phyloP scores from a whole-genome alignment of 441 rosid genomes.

The Breynia disticha region DNA sequence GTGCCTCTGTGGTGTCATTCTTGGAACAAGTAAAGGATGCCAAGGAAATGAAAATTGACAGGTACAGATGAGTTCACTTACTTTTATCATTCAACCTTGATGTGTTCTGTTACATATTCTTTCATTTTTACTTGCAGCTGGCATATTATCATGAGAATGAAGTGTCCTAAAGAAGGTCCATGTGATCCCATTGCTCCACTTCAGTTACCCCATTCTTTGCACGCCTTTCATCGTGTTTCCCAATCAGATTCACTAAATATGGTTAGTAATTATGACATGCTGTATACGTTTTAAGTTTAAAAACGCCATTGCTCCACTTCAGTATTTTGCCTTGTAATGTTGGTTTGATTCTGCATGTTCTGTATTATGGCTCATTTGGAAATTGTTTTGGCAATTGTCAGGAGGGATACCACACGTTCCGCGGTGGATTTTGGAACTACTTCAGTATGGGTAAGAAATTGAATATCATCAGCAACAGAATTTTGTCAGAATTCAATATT shows the following conservation, averaged over 20 bases:
- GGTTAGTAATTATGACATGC: conserved; percentile 23
- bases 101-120: background rate
- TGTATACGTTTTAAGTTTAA: too few relatives aligned
- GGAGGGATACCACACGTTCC: conserved; percentile 83
- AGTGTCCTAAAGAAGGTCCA: conserved; percentile 46
- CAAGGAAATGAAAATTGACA: conserved; percentile 86
- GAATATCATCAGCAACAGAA: background rate
- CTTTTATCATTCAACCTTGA: background rate
- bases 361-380: conserved; percentile 5
- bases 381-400: conserved; percentile 24
- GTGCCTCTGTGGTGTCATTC: conserved; percentile 46
- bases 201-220: conserved; percentile 91
- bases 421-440: conserved; percentile 97
- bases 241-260: conserved; percentile 49
- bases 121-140: conserved; percentile 34
- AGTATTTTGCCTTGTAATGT: too few relatives aligned
- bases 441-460: conserved; percentile 67
- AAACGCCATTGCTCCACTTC: background rate
- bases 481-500: background rate
- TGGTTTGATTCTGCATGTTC: conserved; percentile 3
- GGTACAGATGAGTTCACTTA: conserved; percentile 24
- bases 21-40: conserved; percentile 54
- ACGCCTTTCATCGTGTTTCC: conserved; percentile 72
- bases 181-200: conserved; percentile 92
- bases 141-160: conserved; percentile 93